Evolutionary conservation across 73 alveolate genomes (phyloP).

Genomic region (Uronychia binucleata): DNA sequence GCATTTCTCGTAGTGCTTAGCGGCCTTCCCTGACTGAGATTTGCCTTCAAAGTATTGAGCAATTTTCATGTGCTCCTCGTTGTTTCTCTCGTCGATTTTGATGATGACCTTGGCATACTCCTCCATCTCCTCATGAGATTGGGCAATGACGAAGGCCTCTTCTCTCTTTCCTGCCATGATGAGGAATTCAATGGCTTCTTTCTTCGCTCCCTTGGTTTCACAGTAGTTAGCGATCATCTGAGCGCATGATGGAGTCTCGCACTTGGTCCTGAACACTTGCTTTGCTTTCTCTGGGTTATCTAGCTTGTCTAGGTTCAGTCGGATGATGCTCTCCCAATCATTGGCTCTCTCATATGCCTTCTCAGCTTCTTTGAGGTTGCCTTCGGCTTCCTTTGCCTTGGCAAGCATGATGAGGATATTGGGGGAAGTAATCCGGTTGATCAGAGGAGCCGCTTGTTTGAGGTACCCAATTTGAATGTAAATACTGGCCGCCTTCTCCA

Average conservation of each 20-base stretch:
- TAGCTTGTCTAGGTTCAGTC: constrained; percentile 87
- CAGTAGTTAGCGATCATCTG: constrained; percentile 93
- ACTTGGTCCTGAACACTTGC: constrained; percentile 84
- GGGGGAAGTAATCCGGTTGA: constrained; percentile 94
- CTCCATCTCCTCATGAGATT: constrained; percentile 94
- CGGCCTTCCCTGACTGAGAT: constrained; percentile 93
- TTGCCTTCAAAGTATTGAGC: constrained; percentile 95
- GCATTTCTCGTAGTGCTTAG: constrained; percentile 93
- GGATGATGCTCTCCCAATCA: constrained; percentile 95
- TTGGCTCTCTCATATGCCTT: constrained; percentile 95
- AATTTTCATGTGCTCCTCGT: constrained; percentile 93
- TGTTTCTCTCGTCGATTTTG: constrained; percentile 81
- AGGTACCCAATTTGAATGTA: constrained; percentile 88
- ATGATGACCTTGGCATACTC: constrained; percentile 91
- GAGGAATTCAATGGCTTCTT: constrained; percentile 95
- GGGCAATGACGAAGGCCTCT: constrained; percentile 96
- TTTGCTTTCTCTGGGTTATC: constrained; percentile 97
- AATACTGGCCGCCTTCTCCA: constrained; percentile 98
- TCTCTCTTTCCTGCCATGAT: constrained; percentile 95
- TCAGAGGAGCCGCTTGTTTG: constrained; percentile 88
- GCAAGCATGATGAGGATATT: constrained; percentile 95
- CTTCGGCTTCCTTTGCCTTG: constrained; percentile 98
- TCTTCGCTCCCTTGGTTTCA: constrained; percentile 90
- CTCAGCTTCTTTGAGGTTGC: constrained; percentile 95
- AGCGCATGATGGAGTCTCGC: constrained; percentile 92